Conservation (phyloP, 805 yeast genomes). For the Vanderwaltozyma verrucispora region DNA sequence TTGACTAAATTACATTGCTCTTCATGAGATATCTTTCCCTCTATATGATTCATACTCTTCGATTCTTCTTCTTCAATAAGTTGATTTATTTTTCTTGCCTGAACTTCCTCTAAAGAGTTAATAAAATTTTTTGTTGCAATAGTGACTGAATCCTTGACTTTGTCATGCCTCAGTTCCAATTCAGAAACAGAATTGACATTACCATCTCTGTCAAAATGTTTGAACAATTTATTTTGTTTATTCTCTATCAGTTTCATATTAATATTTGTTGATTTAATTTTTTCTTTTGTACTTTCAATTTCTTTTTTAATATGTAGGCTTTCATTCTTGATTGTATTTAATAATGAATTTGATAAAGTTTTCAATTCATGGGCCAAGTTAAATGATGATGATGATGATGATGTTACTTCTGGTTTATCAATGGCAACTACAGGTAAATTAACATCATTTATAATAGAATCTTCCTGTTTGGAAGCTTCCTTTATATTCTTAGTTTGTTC, state of each 20-base stretch:
- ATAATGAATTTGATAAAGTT: neutral
- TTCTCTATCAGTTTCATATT: neutral
- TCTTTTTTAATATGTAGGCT: neutral
- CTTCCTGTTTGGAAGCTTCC: neutral
- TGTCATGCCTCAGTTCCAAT: neutral
- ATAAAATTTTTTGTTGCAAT: slow-evolving; percentile 7
- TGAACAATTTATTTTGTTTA: neutral
- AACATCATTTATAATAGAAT: neutral
- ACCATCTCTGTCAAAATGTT: neutral
- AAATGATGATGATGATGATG: no score
- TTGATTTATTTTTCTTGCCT: slow-evolving; percentile 50
- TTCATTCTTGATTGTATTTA: neutral
- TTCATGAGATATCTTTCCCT: slow-evolving; percentile 6
- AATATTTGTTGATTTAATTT: neutral
- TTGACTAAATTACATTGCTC: slow-evolving; percentile 7
- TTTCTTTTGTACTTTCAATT: neutral
- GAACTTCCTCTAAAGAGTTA: slow-evolving; percentile 47
- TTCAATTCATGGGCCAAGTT: neutral
- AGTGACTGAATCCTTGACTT: slow-evolving; percentile 3
- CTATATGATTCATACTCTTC: slow-evolving; percentile 5
- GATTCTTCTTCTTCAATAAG: slow-evolving; percentile 47
- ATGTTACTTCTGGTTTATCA: no score
- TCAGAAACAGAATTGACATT: neutral
- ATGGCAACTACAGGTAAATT: neutral
- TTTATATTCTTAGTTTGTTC: no score